Conservation (phyloP, 257 asterid species). For the Leonotis leonurus region DNA sequence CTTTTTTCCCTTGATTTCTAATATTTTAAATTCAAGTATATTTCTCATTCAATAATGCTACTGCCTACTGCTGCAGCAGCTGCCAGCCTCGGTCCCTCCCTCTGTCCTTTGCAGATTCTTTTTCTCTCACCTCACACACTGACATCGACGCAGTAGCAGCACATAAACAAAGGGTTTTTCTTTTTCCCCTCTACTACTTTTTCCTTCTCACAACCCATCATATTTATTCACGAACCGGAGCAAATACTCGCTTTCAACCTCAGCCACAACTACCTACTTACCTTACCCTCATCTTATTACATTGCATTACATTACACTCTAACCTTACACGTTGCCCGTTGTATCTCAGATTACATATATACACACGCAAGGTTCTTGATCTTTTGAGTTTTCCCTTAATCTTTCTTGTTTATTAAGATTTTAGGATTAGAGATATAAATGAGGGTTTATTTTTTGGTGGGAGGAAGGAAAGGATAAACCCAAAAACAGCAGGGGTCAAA, state of each 20-base stretch:
- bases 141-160: constrained; percentile 16
- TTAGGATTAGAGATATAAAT: background rate
- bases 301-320: background rate
- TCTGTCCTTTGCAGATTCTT: constrained; percentile 34
- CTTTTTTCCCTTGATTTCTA: too few species aligned
- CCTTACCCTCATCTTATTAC: too few species aligned
- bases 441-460: too few species aligned
- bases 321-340: background rate
- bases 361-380: too few species aligned
- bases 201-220: background rate
- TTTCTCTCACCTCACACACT: constrained; percentile 18
- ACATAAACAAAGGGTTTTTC: background rate
- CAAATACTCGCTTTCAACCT: background rate
- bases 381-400: background rate
- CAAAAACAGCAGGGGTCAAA: constrained; percentile 30
- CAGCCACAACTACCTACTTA: constrained; percentile 8
- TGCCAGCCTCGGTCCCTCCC: constrained; percentile 20
- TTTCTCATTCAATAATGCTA: constrained; percentile 23
- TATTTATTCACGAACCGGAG: background rate
- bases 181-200: background rate
- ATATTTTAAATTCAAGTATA: background rate
- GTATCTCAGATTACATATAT: too few species aligned
- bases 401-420: background rate
- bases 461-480: constrained; percentile 10
- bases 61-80: constrained; percentile 13